Evolutionary conservation across 140 eudicot species (phyloP).

Genomic region (Oenanthe javanica): DNA sequence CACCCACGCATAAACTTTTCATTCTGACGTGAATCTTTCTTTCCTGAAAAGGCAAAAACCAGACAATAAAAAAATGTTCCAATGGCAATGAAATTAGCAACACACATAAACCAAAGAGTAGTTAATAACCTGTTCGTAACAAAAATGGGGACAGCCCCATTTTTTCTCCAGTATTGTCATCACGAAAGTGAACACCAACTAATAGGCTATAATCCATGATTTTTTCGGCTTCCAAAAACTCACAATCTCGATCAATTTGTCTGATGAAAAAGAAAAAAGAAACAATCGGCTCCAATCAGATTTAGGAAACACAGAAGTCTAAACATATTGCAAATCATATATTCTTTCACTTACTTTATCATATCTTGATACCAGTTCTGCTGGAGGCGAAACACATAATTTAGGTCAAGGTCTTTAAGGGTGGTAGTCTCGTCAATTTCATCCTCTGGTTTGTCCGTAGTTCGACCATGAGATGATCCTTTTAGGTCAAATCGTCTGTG

Average conservation of each 20-base stretch:
- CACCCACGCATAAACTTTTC: no score
- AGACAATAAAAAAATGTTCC: slow-evolving; percentile 6
- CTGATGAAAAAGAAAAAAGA: slow-evolving; percentile 35
- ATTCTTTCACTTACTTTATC: slow-evolving; percentile 52
- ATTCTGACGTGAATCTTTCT: slow-evolving; percentile 9
- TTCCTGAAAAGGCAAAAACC: slow-evolving; percentile 33
- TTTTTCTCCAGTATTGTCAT: slow-evolving; percentile 64
- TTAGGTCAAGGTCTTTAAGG: no score
- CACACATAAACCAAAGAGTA: neutral
- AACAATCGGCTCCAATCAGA: neutral
- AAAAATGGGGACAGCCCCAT: slow-evolving; percentile 82
- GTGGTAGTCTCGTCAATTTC: no score
- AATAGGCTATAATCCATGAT: slow-evolving; percentile 71
- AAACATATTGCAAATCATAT: neutral
- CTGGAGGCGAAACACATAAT: slow-evolving; percentile 38
- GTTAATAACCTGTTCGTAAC: slow-evolving; percentile 49
- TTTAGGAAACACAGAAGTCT: neutral
- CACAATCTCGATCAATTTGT: no score
- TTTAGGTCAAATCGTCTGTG: no score
- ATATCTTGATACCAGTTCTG: slow-evolving; percentile 68
- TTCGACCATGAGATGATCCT: no score
- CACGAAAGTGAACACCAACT: slow-evolving; percentile 95
- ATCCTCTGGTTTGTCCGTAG: no score
- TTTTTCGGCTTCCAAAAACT: no score
- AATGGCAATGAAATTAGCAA: neutral